Evolutionary conservation across 495 filamentous ascomycete genomes (phyloP), one percentile per base, ranked within the genome.

Genomic region (Hypoxylon trugodes): DNA sequence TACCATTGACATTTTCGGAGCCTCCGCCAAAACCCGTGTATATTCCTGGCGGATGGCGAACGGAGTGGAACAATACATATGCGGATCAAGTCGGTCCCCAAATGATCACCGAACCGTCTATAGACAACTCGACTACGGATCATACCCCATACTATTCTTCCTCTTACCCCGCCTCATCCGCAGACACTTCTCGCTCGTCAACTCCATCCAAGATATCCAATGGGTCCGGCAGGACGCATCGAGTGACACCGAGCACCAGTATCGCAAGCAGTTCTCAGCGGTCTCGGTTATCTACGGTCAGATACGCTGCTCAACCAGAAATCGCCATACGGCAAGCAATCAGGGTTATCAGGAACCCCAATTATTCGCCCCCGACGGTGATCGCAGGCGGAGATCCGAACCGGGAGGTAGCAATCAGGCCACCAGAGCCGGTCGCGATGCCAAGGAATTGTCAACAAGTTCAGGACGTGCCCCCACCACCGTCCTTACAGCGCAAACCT

Each of bases 261-360:
- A 66, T 69, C 1, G 43, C 69, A 0, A 62, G 63, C 25, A 70
- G 69, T 38, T 36, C 63, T 3, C 54, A 58, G 7, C 67, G 56
- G 49, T 72, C 70, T 10, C 50, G 68, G 5, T 22, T 72, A 1
- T 70, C 70, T 6, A 68, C 70, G 7, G 67, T 72, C 18, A 48
- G 70, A 7, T 72, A 72, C 33, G 69, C 66, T 16, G 59, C 67
- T 2, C 42, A 65, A 45, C 69, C 69, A 7, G 69, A 70, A 46
- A 52, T 72, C 45, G 69, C 69, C 13, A 65, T 72, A n/a, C 63
- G 63, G 1, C 69, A 72, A 47, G 25, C 38, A 10, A 72, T 72
- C n/a, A 22, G 53, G 18, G 69, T 72, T 10, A 58, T 72, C 35
- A 59, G 28, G 54, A 72, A 72, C 40, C 69, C 69, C 18, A 47